Evolutionary conservation across 140 eudicot species (phyloP).

Genomic region (Oenanthe javanica): DNA sequence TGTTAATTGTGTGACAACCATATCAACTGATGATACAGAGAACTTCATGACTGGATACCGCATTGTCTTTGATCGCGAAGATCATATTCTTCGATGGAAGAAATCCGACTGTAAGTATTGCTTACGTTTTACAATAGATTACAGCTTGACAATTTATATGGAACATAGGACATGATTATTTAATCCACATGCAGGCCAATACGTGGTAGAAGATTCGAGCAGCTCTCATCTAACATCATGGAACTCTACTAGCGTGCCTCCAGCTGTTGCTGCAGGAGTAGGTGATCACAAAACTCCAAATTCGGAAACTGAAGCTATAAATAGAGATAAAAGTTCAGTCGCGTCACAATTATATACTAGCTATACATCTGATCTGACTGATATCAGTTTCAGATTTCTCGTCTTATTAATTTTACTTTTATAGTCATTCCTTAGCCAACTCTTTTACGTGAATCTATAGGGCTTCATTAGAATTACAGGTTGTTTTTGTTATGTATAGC

Average conservation of each 20-base stretch:
- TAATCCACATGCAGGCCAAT: slow-evolving; percentile 52
- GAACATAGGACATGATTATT: not conserved
- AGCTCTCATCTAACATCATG: slow-evolving; percentile 22
- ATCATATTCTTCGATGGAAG: slow-evolving; percentile 78
- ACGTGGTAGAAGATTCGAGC: slow-evolving; percentile 28
- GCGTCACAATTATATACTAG: slow-evolving; percentile 15
- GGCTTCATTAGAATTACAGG: not conserved
- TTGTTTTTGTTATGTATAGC: not conserved
- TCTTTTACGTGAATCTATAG: not conserved
- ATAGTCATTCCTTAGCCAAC: not conserved
- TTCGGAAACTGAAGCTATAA: slow-evolving; percentile 15
- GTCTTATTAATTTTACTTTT: not conserved
- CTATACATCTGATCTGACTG: not conserved
- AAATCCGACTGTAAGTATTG: slow-evolving; percentile 54
- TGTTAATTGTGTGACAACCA: not conserved
- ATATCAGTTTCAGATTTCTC: slow-evolving; percentile 4
- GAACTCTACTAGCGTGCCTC: slow-evolving; percentile 47
- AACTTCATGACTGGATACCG: slow-evolving; percentile 94
- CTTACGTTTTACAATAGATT: not conserved
- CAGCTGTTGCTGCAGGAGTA: slow-evolving; percentile 62
- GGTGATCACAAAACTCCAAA: slow-evolving; percentile 19
- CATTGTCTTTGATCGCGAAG: slow-evolving; percentile 84
- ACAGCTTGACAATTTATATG: not conserved
- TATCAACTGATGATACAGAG: slow-evolving; percentile 37
- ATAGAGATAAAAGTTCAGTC: slow-evolving; percentile 22